A percentile compares a stretch with the other conserved stretches of the same genome.
Conservation (phyloP, 257 asterid species). For the Solanum medicagineum region DNA sequence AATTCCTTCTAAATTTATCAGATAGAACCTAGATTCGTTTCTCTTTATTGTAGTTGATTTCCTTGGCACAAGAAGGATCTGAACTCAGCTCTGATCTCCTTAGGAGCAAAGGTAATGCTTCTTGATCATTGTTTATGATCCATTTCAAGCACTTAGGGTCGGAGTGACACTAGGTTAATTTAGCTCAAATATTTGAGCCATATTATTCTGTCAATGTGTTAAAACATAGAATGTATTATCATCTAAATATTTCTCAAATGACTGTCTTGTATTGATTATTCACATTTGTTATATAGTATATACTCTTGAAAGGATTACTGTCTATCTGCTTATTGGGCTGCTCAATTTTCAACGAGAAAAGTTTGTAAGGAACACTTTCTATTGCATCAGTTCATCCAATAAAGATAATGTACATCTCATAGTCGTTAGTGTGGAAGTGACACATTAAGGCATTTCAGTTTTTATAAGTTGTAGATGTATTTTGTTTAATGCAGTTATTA, state of each 20-base stretch:
- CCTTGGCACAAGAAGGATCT: slow-evolving; percentile 80
- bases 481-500: not conserved
- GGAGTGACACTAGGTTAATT: not conserved
- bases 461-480: not conserved
- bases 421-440: not conserved
- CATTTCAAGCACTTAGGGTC: slow-evolving; percentile 9
- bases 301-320: not conserved
- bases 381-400: not conserved
- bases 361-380: not conserved
- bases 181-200: not conserved
- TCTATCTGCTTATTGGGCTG: not conserved
- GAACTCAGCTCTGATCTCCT: slow-evolving; percentile 42
- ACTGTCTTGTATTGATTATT: not conserved
- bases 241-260: not conserved
- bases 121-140: not conserved
- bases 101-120: slow-evolving; percentile 40
- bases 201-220: not conserved
- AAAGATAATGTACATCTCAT: not conserved
- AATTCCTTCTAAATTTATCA: not conserved
- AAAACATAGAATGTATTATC: not conserved
- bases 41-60: slow-evolving; percentile 40
- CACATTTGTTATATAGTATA: not conserved
- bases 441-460: not conserved
- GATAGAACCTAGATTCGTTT: not conserved
- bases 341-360: not conserved